Percentiles rank a stretch among this genome's conserved stretches.
Evolutionary conservation across 139 green algal species (phyloP).

Genomic region (Zygnema circumcarinatum): DNA sequence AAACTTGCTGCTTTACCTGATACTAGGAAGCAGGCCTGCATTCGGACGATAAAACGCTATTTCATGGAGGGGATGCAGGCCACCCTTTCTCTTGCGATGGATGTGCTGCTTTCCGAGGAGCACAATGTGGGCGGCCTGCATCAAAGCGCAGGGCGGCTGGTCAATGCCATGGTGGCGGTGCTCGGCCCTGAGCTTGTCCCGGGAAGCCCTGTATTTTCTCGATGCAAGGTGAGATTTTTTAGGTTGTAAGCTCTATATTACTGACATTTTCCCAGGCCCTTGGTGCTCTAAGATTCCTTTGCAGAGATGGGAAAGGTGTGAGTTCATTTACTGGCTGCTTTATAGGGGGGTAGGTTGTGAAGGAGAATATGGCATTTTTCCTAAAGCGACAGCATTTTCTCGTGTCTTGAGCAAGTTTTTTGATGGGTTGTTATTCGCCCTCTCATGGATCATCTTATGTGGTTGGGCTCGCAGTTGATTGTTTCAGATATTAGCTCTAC

Average conservation of each 20-base stretch:
- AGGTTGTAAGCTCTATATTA: background rate
- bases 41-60: too few species aligned
- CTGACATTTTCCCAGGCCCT: background rate
- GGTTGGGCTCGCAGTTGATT: background rate
- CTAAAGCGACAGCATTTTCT: too few species aligned
- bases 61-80: constrained; percentile 39
- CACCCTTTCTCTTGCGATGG: constrained; percentile 72
- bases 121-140: constrained; percentile 22
- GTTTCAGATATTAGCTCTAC: constrained; percentile 48
- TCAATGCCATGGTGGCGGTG: constrained; percentile 86
- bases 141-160: constrained; percentile 72
- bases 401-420: too few species aligned
- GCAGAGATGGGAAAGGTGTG: too few species aligned
- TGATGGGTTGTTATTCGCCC: too few species aligned
- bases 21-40: too few species aligned
- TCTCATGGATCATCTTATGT: too few species aligned
- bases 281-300: too few species aligned
- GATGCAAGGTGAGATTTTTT: constrained; percentile 63
- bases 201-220: constrained; percentile 71
- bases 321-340: too few species aligned
- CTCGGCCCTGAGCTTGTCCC: constrained; percentile 86
- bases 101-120: constrained; percentile 71
- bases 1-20: too few species aligned
- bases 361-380: too few species aligned
- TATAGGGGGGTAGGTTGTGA: too few species aligned